A percentile compares a stretch with the other conserved stretches of the same genome.
These are phyloP conservation scores for Taphrina deformans DNA, from an alignment of 1,139 yeast genomes.

Conservation along the genomic window DNA sequence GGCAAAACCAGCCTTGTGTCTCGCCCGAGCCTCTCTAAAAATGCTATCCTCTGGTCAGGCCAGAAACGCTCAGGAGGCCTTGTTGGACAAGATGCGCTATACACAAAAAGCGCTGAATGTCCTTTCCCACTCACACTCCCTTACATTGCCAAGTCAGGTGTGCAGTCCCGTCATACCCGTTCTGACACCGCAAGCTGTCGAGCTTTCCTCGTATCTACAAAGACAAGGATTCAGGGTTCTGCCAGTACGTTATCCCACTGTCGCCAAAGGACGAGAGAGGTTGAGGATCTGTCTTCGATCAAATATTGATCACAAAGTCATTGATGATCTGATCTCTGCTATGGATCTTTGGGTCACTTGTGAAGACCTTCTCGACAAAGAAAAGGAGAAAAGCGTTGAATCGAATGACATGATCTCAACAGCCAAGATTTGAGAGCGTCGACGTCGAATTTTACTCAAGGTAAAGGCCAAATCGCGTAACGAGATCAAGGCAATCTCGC, in stretches of 20 bases:
- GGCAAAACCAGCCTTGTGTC: constrained; percentile 32
- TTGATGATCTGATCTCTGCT: constrained; percentile 38
- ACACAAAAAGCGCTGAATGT: constrained; percentile 11
- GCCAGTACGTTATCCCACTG: constrained; percentile 43
- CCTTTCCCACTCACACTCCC: not conserved
- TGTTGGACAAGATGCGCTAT: constrained; percentile 32
- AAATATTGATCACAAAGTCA: constrained; percentile 38
- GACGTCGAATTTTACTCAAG: no score
- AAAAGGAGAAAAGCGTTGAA: no score
- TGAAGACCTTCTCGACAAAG: not conserved
- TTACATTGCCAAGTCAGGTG: constrained; percentile 29
- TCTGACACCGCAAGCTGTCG: constrained; percentile 39
- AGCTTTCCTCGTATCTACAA: constrained; percentile 40
- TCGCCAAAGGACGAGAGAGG: constrained; percentile 42
- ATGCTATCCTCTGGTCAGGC: constrained; percentile 18
- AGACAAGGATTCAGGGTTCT: constrained; percentile 40
- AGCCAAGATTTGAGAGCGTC: not conserved
- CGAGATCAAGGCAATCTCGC: constrained; percentile 40
- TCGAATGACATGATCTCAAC: not conserved
- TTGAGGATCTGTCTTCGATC: constrained; percentile 42
- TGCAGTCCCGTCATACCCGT: constrained; percentile 40
- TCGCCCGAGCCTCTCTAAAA: constrained; percentile 13
- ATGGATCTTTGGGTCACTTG: constrained; percentile 34
- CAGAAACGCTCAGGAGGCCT: constrained; percentile 4
- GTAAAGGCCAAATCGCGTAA: no score